Percentiles rank a stretch among this genome's conserved stretches.
phyloP scores from a whole-genome alignment of 2,329 filamentous ascomycete genomes.

The Colletotrichum magnum region DNA sequence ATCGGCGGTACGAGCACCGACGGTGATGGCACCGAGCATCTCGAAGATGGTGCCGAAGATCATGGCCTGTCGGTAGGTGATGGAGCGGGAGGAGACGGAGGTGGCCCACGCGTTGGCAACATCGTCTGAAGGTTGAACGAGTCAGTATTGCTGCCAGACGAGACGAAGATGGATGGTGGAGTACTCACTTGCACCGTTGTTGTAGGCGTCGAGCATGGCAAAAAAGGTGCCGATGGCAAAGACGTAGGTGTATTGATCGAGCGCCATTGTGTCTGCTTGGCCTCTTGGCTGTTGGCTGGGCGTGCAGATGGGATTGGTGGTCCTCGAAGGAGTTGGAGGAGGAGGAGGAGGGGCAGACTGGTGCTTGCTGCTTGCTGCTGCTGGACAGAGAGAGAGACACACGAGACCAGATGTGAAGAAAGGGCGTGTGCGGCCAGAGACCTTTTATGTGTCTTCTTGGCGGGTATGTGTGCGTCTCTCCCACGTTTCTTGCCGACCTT shows the following conservation, averaged over 20 bases:
- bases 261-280: conserved; percentile 62
- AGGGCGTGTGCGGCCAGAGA: conserved; percentile 20
- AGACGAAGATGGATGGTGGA: not conserved
- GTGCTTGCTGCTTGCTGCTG: conserved; percentile 27
- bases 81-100: conserved; percentile 83
- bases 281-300: conserved; percentile 31
- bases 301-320: conserved; percentile 25
- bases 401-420: accelerated
- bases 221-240: conserved; percentile 84
- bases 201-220: conserved; percentile 82
- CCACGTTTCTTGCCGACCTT: not conserved
- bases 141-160: not conserved
- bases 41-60: conserved; percentile 77
- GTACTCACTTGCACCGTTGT: conserved; percentile 82
- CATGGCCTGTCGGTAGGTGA: conserved; percentile 79
- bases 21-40: conserved; percentile 75
- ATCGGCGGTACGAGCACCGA: conserved; percentile 78
- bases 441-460: conserved; percentile 31
- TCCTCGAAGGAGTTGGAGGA: conserved; percentile 15
- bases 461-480: not conserved
- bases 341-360: not conserved
- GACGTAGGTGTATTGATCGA: conserved; percentile 77
- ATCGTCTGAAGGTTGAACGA: conserved; percentile 71
- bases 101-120: conserved; percentile 89
- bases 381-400: conserved; percentile 12